Evolutionary conservation across 495 filamentous ascomycete species (phyloP).

Genomic region (Aspergillus ostianus): DNA sequence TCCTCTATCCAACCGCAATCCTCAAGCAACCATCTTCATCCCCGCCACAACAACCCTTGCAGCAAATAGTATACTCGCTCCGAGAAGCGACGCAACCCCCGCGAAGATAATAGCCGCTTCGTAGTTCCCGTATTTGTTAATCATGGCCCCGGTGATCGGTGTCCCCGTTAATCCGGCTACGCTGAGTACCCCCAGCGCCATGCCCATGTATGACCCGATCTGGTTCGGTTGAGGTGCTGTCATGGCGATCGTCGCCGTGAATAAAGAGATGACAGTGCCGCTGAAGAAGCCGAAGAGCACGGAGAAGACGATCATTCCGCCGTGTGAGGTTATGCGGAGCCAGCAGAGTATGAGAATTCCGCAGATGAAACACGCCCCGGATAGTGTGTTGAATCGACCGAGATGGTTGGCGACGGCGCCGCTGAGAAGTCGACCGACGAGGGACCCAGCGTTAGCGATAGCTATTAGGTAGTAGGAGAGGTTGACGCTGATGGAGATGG

Average conservation of each 20-base stretch:
- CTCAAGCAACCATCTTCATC: neutral
- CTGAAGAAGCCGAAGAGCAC: constrained; percentile 56
- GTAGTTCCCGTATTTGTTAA: constrained; percentile 20
- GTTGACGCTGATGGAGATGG: constrained; percentile 10
- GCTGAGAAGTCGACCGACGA: constrained; percentile 25
- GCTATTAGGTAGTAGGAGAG: constrained; percentile 25
- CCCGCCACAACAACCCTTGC: constrained; percentile 2
- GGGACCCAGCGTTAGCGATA: constrained; percentile 26
- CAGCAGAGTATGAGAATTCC: constrained; percentile 34
- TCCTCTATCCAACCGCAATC: too few species aligned
- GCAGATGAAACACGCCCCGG: constrained; percentile 10
- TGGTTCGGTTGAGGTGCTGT: constrained; percentile 27
- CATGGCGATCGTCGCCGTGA: constrained; percentile 20
- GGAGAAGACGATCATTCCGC: constrained; percentile 50
- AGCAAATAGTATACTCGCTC: constrained; percentile 12
- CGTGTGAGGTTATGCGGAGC: constrained; percentile 45
- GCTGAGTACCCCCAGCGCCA: constrained; percentile 20
- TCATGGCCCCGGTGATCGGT: constrained; percentile 28
- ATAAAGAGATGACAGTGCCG: constrained; percentile 53
- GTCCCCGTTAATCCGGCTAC: constrained; percentile 26
- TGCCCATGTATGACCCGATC: constrained; percentile 50
- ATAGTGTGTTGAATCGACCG: constrained; percentile 23
- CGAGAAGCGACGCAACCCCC: constrained; percentile 17
- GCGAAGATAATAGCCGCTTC: constrained; percentile 20
- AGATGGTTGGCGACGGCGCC: constrained; percentile 27